Evolutionary conservation across 495 filamentous ascomycete species (phyloP), one percentile per base, ranked within the genome.

Genomic region (Daldinia grandis): DNA sequence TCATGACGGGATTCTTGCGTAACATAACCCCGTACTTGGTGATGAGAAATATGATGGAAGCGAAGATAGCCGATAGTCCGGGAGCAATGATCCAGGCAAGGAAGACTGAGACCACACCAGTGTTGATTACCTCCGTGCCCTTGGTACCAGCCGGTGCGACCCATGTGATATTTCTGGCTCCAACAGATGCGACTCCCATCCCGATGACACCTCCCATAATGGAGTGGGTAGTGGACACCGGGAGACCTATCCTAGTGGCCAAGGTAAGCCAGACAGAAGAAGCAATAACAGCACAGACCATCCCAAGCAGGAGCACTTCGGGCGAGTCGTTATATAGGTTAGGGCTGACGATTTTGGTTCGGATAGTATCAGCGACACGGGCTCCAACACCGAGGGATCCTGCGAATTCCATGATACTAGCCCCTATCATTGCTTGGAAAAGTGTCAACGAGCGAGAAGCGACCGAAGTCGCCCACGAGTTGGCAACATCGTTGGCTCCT

Each of bases 401-500:
- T 30, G 83, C 78, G 61, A 92, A 87, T 77, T 93, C 91, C 80
- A 91, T 88, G 59, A 91, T 78, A 44, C 87, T 85, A 10, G 84
- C 89, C 42, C 90, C 78, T n/a, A 87, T 61, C 89, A 91, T 91
- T 56, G 90, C 90, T 80, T 90, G 88, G 47, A 83, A 58, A 69
- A 89, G 84, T n/a, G 88, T 86, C 69, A 92, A 76, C 50, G 90
- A 91, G 25, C 89, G 81, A 5, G 90, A 91, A 17, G 88, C 89
- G 55, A 92, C 89, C 69, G 85, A 88, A 61, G 90, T 91, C 4
- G 90, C 90, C 83, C 87, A 92, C 25, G 89, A 85, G 81, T 93
- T 93, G 68, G 91, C 91, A 31, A 93, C 91, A 90, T 93, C 91
- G 79, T 92, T 86, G 71, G 83, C 83, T 70, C 82, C 82, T 74